phyloP scores from a whole-genome alignment of 2,329 filamentous ascomycete species.

The Thielaviopsis populi region DNA sequence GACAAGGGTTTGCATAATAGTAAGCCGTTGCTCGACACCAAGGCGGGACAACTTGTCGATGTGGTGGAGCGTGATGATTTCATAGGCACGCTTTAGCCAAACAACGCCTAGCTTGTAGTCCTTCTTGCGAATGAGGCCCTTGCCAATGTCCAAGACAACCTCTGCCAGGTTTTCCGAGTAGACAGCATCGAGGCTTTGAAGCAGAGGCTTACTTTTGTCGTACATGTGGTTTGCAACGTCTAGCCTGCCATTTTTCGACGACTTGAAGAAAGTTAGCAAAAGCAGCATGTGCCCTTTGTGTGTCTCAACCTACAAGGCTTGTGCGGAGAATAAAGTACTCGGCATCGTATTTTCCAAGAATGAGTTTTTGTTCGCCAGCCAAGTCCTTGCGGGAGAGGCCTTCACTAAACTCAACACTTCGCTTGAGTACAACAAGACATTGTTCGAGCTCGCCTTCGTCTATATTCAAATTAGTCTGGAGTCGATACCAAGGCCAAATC shows the following conservation, averaged over 20 bases:
- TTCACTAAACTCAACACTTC: conserved; percentile 9
- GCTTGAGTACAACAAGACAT: conserved; percentile 47
- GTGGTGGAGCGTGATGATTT: conserved; percentile 40
- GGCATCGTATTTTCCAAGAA: conserved; percentile 23
- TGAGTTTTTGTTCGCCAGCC: neutral
- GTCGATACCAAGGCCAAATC: neutral
- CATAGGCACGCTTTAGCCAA: conserved; percentile 59
- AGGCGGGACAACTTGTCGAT: conserved; percentile 42
- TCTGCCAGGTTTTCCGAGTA: conserved; percentile 50
- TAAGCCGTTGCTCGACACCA: conserved; percentile 47
- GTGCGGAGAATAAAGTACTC: conserved; percentile 55
- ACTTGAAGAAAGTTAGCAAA: conserved; percentile 31
- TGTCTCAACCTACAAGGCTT: conserved; percentile 38
- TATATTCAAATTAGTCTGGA: conserved; percentile 20
- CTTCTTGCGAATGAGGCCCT: conserved; percentile 35
- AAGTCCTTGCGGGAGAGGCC: conserved; percentile 1
- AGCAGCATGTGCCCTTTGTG: neutral
- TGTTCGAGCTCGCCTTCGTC: conserved; percentile 40
- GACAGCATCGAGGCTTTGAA: conserved; percentile 29
- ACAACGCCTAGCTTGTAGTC: conserved; percentile 27
- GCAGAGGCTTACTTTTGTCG: conserved; percentile 36
- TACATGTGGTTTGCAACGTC: conserved; percentile 72
- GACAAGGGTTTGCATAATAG: conserved; percentile 50
- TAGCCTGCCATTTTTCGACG: conserved; percentile 56
- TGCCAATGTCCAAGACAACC: conserved; percentile 58